Percentiles rank a stretch among this genome's conserved stretches.
These are phyloP conservation scores for Tolypocladium paradoxum DNA, from an alignment of 2,329 filamentous ascomycete genomes.

Conservation along the genomic window DNA sequence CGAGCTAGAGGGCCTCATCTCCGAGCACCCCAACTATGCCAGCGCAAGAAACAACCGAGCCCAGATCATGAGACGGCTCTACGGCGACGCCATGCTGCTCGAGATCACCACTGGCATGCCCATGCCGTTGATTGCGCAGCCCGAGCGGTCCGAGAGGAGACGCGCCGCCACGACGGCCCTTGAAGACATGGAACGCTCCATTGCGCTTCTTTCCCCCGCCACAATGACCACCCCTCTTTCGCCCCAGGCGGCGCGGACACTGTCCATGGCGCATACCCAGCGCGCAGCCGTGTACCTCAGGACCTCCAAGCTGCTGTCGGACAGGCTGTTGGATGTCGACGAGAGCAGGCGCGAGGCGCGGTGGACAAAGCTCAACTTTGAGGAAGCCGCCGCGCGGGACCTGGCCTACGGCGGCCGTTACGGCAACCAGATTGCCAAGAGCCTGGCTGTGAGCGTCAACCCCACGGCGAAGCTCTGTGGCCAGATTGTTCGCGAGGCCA, in stretches of 20 bases:
- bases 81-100: slow-evolving; percentile 49
- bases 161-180: slow-evolving; percentile 31
- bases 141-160: slow-evolving; percentile 24
- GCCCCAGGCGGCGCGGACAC: slow-evolving; percentile 50
- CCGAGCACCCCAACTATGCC: slow-evolving; percentile 52
- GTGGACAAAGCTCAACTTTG: slow-evolving; percentile 47
- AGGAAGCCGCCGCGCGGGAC: slow-evolving; percentile 51
- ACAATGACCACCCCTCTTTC: slow-evolving; percentile 45
- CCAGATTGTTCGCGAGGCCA: slow-evolving; percentile 57
- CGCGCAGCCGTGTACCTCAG: slow-evolving; percentile 53
- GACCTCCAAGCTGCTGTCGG: slow-evolving; percentile 39
- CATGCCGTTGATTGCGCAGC: slow-evolving; percentile 30
- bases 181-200: slow-evolving; percentile 45
- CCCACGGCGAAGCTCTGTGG: slow-evolving; percentile 61
- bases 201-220: slow-evolving; percentile 46
- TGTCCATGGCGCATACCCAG: slow-evolving; percentile 63
- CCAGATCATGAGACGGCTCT: slow-evolving; percentile 51
- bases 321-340: slow-evolving; percentile 27
- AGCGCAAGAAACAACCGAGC: slow-evolving; percentile 67
- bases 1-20: slow-evolving; percentile 44
- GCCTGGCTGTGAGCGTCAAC: slow-evolving; percentile 53
- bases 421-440: slow-evolving; percentile 55
- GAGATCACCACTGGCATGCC: slow-evolving; percentile 23
- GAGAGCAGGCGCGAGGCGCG: slow-evolving; percentile 29
- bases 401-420: slow-evolving; percentile 54